These are phyloP conservation scores for Metschnikowia reukaufii DNA, from an alignment of 805 yeast species.

Conservation along the genomic window DNA sequence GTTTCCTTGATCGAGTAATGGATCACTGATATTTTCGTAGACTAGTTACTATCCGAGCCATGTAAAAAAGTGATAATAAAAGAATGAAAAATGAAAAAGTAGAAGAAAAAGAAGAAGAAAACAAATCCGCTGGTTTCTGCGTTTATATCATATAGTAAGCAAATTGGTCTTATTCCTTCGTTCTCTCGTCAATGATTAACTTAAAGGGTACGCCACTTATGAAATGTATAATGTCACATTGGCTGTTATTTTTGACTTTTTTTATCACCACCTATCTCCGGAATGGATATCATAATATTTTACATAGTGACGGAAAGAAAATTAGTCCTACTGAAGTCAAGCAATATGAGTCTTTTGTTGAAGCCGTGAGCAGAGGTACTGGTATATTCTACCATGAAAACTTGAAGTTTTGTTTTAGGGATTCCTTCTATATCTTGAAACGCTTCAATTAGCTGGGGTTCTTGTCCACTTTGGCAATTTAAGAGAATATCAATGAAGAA, in stretches of 20 bases:
- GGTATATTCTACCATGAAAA: constrained; percentile 36
- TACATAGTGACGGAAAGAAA: constrained; percentile 43
- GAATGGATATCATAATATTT: constrained; percentile 41
- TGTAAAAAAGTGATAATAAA: too few species aligned
- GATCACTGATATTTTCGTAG: too few species aligned
- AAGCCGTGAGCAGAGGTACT: constrained; percentile 40
- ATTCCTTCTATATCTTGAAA: constrained; percentile 37
- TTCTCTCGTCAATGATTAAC: too few species aligned
- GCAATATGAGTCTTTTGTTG: constrained; percentile 38
- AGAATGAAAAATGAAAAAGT: background rate
- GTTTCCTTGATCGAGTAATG: constrained; percentile 12
- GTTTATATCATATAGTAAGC: too few species aligned
- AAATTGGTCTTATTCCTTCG: too few species aligned
- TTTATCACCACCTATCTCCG: constrained; percentile 39
- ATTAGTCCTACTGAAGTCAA: constrained; percentile 40
- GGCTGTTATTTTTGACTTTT: constrained; percentile 37
- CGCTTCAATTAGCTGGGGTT: constrained; percentile 43
- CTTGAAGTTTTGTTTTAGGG: constrained; percentile 40
- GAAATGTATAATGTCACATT: constrained; percentile 43
- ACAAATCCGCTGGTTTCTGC: too few species aligned
- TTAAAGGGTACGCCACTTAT: constrained; percentile 44
- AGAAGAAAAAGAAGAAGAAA: background rate
- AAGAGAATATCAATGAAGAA: background rate
- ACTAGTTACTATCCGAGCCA: too few species aligned
- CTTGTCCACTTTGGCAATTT: constrained; percentile 25